phyloP scores from a whole-genome alignment of 192 early-diverging fungal genomes.

The Spizellomyces punctatus region DNA sequence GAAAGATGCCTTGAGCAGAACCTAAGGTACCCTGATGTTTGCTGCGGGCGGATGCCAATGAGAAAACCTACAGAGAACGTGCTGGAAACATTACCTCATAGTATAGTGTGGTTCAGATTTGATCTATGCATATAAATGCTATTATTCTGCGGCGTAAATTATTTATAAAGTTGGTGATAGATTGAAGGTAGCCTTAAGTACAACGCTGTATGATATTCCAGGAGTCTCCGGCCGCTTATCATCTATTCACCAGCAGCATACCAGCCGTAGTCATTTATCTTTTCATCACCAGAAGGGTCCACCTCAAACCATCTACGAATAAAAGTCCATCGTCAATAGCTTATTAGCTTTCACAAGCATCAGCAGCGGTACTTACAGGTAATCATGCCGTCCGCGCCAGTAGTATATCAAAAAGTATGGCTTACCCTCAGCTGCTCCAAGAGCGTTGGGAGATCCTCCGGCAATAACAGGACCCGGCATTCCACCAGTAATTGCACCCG shows the following conservation, averaged over 20 bases:
- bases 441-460: not conserved
- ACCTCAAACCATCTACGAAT: constrained; percentile 30
- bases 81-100: no score
- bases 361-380: not conserved
- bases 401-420: constrained; percentile 34
- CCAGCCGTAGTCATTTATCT: constrained; percentile 23
- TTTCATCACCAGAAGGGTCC: constrained; percentile 15
- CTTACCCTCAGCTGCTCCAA: constrained; percentile 3
- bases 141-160: no score
- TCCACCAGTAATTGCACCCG: constrained; percentile 18
- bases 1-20: constrained; percentile 4
- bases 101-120: no score
- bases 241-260: constrained; percentile 29
- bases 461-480: constrained; percentile 28
- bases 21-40: no score
- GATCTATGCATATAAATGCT: no score
- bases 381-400: constrained; percentile 34
- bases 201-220: no score
- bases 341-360: not conserved
- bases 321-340: not conserved
- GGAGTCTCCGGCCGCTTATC: no score
- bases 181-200: no score
- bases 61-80: no score
- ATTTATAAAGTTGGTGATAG: no score
- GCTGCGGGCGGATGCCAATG: no score